Conservation (phyloP, 257 asterid genomes). For the Parsonsia alboflavescens region DNA sequence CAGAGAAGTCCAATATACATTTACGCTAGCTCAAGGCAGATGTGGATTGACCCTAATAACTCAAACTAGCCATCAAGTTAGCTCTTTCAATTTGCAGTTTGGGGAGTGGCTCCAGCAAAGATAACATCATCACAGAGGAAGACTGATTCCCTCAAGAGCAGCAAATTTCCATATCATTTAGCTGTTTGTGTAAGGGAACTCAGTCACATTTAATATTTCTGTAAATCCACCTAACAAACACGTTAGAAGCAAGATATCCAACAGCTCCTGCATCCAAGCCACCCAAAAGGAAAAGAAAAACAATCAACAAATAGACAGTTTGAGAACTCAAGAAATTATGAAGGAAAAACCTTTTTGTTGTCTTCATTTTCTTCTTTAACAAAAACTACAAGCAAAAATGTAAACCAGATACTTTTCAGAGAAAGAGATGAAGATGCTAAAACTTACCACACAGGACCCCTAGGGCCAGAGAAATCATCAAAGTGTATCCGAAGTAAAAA, state of each 20-base stretch:
- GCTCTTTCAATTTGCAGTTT: too few relatives aligned
- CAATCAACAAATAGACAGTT: background rate
- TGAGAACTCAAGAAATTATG: background rate
- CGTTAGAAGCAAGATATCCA: slow-evolving; percentile 42
- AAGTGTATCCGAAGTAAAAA: slow-evolving; percentile 8
- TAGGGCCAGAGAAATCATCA: slow-evolving; percentile 14
- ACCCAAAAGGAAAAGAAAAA: background rate
- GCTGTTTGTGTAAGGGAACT: background rate
- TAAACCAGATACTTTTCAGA: background rate
- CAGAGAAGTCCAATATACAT: too few relatives aligned
- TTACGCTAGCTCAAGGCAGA: too few relatives aligned
- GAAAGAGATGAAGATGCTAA: background rate
- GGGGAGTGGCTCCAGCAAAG: too few relatives aligned
- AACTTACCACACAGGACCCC: slow-evolving; percentile 17
- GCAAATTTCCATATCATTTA: too few relatives aligned
- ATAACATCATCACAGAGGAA: too few relatives aligned
- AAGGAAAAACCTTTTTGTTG: background rate
- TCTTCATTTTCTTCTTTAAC: too few relatives aligned
- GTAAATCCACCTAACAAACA: slow-evolving; percentile 47
- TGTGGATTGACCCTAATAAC: too few relatives aligned
- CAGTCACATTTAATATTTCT: slow-evolving; percentile 50
- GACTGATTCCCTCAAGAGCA: too few relatives aligned
- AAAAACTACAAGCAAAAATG: background rate
- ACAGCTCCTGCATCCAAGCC: slow-evolving; percentile 32
- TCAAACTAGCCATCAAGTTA: too few relatives aligned